Evolutionary conservation across 202 grass and related monocot genomes (phyloP).

Genomic region (Carex arenaria): DNA sequence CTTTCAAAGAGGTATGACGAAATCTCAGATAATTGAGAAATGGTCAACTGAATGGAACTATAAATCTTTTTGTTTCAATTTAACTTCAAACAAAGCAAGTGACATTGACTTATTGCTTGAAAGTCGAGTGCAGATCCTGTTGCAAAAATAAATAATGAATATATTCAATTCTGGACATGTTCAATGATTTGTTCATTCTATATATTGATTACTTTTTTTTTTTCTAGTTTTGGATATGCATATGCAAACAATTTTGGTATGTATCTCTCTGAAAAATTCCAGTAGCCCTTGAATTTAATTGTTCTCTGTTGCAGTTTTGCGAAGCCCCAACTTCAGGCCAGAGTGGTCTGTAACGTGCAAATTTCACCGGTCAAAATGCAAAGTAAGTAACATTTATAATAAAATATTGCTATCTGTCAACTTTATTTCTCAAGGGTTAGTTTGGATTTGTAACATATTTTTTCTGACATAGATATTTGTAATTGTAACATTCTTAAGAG

Average conservation of each 20-base stretch:
- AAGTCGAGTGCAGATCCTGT: not conserved
- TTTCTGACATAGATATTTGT: not conserved
- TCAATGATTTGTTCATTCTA: not conserved
- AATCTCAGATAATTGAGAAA: not conserved
- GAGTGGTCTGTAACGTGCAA: conserved; percentile 54
- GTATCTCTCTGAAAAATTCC: not conserved
- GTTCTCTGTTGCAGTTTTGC: conserved; percentile 19
- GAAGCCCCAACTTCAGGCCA: conserved; percentile 42
- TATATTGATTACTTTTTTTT: not conserved
- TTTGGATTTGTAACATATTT: not conserved
- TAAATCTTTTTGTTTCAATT: not conserved
- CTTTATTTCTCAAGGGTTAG: not conserved
- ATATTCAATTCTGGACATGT: not conserved
- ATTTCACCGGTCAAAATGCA: not conserved
- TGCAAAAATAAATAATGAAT: not conserved
- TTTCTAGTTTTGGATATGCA: not conserved
- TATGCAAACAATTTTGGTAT: conserved; percentile 1
- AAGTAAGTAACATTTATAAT: not conserved
- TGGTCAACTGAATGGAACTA: not conserved
- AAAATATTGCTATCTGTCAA: not conserved
- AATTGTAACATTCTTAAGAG: not conserved
- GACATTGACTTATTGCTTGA: not conserved
- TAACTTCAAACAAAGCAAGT: not conserved
- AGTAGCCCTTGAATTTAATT: not conserved
- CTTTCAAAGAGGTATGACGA: conserved; percentile 39